A percentile compares a stretch with the other conserved stretches of the same genome.
Evolutionary conservation across 139 green algal species (phyloP).

Genomic region (Yamagishiella unicocca): DNA sequence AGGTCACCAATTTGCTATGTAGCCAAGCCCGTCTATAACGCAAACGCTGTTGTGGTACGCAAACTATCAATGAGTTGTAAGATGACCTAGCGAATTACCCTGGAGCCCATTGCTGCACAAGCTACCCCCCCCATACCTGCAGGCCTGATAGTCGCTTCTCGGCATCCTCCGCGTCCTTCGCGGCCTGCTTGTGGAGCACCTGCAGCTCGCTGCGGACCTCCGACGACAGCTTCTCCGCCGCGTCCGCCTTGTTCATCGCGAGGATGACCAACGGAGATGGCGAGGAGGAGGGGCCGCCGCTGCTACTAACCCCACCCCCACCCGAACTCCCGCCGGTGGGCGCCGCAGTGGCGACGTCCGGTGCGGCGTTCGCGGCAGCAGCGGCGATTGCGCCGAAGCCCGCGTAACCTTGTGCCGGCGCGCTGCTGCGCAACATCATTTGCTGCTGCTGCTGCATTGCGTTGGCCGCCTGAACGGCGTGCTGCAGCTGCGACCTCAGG

Average conservation of each 20-base stretch:
- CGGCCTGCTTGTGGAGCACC: not conserved
- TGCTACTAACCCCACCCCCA: not conserved
- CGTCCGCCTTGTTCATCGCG: slow-evolving; percentile 48
- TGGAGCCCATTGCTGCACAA: too few relatives aligned
- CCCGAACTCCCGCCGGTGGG: not conserved
- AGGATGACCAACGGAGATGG: slow-evolving; percentile 26
- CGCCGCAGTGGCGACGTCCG: not conserved
- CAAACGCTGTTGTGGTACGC: too few relatives aligned
- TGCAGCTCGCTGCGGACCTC: slow-evolving; percentile 29
- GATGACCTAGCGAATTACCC: too few relatives aligned
- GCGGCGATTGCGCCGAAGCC: not conserved
- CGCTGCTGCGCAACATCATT: slow-evolving; percentile 6
- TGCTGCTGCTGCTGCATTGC: slow-evolving; percentile 37
- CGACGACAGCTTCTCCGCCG: slow-evolving; percentile 33
- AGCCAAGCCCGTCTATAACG: too few relatives aligned
- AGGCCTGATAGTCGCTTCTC: slow-evolving; percentile 18
- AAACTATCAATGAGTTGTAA: too few relatives aligned
- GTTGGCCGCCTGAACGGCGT: slow-evolving; percentile 2
- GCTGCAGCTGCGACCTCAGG: slow-evolving; percentile 25
- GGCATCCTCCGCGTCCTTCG: not conserved
- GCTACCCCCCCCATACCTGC: too few relatives aligned
- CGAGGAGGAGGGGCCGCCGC: not conserved
- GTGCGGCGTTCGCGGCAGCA: not conserved
- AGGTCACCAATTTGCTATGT: too few relatives aligned
- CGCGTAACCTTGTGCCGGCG: not conserved